phyloP scores from a whole-genome alignment of 2,329 filamentous ascomycete genomes.

The Myrmaecium sp. region DNA sequence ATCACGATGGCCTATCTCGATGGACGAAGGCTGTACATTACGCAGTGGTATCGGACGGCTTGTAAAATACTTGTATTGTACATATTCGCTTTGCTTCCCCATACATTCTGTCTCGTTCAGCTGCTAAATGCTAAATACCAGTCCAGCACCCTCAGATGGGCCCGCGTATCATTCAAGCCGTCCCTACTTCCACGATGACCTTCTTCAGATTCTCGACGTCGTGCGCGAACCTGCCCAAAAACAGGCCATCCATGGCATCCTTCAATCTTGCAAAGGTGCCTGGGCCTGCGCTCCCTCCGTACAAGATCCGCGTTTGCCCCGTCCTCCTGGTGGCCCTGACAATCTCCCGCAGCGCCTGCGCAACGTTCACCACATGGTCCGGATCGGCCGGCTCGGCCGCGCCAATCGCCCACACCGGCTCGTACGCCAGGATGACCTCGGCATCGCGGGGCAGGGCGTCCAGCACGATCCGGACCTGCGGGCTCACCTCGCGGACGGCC shows the following conservation, averaged over 20 bases:
- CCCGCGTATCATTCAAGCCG: constrained; percentile 9
- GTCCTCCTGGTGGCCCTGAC: constrained; percentile 32
- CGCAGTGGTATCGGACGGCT: too few relatives aligned
- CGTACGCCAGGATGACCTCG: constrained; percentile 66
- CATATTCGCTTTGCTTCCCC: too few relatives aligned
- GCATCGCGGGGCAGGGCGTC: constrained; percentile 41
- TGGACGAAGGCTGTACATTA: too few relatives aligned
- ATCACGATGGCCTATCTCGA: too few relatives aligned
- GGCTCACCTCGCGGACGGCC: constrained; percentile 48
- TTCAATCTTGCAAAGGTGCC: constrained; percentile 54
- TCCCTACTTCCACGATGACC: constrained; percentile 55
- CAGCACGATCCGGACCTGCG: constrained; percentile 49
- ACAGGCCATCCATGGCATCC: constrained; percentile 60
- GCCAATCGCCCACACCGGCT: constrained; percentile 82
- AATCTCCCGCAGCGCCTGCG: constrained; percentile 44
- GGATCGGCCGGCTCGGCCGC: constrained; percentile 52
- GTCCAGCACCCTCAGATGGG: too few relatives aligned
- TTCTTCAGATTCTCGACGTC: constrained; percentile 53
- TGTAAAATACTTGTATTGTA: too few relatives aligned
- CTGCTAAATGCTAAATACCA: too few relatives aligned
- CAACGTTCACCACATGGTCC: constrained; percentile 56
- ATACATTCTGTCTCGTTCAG: too few relatives aligned
- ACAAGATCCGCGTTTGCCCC: constrained; percentile 52
- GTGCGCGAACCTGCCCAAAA: constrained; percentile 68
- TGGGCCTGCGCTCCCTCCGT: constrained; percentile 69